Evolutionary conservation across 2,329 filamentous ascomycete genomes (phyloP), one percentile per base, ranked within the genome.

Genomic region (Aspergillus ruber): DNA sequence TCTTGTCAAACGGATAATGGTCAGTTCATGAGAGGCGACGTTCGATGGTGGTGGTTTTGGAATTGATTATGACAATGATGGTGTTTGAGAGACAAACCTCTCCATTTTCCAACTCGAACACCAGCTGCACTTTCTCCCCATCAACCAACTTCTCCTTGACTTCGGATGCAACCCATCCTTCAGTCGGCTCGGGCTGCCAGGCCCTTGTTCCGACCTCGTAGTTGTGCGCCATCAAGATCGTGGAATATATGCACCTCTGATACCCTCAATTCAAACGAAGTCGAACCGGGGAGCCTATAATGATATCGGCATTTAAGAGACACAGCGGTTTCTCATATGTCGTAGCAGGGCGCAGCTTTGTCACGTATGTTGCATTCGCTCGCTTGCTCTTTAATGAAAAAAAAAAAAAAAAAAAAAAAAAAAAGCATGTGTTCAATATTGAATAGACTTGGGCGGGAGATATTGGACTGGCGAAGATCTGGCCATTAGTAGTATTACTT

Each of bases 151-250:
- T 96, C 72, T 87, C 85, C 68, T 86, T 79, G 61, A 98, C 86
- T 78, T 97, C 90, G 42, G 93, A 96, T 67, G 90, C 87, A 70
- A 98, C 83, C 91, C 93, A 98, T 74, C 93, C 93, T 73, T 98
- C 91, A 52, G 88, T 88, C 69, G 82, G 76, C 77, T 98, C 93
- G 62, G 93, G 90, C 81, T 97, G 93, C 93, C 93, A 98, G 68
- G 90, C 93, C 81, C 89, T 84, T 64, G 91, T 97, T 67, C 91
- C 93, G 66, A 96, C 83, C 79, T 97, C 90, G 76, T 94, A 97
- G 68, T 82, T 88, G 73, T 94, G 87, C 76, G 89, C 88, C 90
- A 95, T 63, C 48, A 53, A 49, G 48, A 45, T 33, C 42, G 23
- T 32, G 43, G 42, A 42, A 21, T 23, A 20, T 18, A 12, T 39